phyloP scores from a whole-genome alignment of 78 protist genomes.

The Protostelium mycophagum region DNA sequence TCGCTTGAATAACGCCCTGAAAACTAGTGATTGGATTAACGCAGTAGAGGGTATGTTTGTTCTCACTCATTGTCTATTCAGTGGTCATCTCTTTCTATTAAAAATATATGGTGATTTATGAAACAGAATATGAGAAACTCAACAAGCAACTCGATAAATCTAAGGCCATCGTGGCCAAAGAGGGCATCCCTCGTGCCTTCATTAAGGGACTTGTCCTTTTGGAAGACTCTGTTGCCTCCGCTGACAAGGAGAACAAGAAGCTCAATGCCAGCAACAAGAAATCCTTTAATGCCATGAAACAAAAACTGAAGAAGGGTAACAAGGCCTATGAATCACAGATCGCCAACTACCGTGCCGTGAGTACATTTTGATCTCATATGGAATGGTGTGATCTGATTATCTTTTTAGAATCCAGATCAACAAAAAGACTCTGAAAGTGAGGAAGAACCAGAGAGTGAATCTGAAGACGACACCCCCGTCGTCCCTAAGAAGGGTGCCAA shows the following conservation, averaged over 20 bases:
- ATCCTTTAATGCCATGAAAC: slow-evolving; percentile 35
- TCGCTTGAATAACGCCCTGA: slow-evolving; percentile 23
- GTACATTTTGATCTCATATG: not conserved
- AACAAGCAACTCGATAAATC: slow-evolving; percentile 14
- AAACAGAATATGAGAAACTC: slow-evolving; percentile 43
- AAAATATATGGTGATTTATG: not conserved
- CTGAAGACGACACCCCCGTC: not conserved
- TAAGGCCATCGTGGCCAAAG: slow-evolving; percentile 17
- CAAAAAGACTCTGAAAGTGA: not conserved
- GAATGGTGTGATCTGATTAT: not conserved
- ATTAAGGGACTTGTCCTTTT: slow-evolving; percentile 30
- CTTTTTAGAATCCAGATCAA: slow-evolving; percentile 26
- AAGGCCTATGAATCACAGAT: slow-evolving; percentile 29
- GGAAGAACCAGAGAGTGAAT: not conserved
- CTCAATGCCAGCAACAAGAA: slow-evolving; percentile 31
- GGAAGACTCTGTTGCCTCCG: not conserved
- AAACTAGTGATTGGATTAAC: slow-evolving; percentile 51
- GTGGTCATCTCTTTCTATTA: not conserved
- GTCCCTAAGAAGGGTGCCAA: not conserved
- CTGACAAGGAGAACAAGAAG: slow-evolving; percentile 37
- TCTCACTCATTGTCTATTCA: not conserved
- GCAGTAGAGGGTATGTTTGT: slow-evolving; percentile 18
- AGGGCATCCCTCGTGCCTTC: slow-evolving; percentile 48
- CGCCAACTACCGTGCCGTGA: slow-evolving; percentile 26
- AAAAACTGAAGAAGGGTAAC: slow-evolving; percentile 53